These are phyloP conservation scores for Brassica cretica DNA, from an alignment of 345 rosid species.

Conservation along the genomic window DNA sequence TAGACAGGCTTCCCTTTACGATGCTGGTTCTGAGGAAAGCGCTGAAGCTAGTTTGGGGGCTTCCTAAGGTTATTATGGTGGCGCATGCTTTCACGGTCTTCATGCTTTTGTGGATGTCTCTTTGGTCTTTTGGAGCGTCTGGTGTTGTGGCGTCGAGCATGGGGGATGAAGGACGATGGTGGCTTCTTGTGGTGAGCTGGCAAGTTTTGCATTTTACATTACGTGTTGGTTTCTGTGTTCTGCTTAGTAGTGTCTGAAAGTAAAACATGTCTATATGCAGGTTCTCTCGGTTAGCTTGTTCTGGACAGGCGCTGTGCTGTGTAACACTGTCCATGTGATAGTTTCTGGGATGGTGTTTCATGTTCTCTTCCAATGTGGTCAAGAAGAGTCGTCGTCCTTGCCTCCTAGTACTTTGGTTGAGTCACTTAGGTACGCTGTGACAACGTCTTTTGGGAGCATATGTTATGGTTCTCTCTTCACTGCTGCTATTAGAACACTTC, in stretches of 20 bases:
- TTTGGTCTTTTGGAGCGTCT: conserved; percentile 91
- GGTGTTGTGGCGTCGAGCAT: conserved; percentile 88
- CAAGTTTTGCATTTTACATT: conserved; percentile 66
- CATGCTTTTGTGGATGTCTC: conserved; percentile 84
- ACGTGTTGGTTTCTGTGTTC: neutral
- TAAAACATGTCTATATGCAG: conserved; percentile 46
- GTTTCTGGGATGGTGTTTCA: conserved; percentile 94
- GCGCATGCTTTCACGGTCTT: conserved; percentile 74
- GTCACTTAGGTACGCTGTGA: conserved; percentile 72
- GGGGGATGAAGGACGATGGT: conserved; percentile 70
- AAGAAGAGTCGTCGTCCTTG: conserved; percentile 62
- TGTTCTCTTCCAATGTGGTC: conserved; percentile 82
- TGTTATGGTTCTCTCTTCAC: conserved; percentile 98
- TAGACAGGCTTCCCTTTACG: conserved; percentile 97
- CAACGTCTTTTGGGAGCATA: conserved; percentile 94
- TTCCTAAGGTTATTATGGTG: conserved; percentile 81
- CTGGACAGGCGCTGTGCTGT: conserved; percentile 96
- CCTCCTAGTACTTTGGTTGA: conserved; percentile 74
- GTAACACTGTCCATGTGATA: conserved; percentile 93
- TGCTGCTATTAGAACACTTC: conserved; percentile 88
- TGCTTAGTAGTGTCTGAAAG: neutral
- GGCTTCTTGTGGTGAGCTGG: conserved; percentile 99
- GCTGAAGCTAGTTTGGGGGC: conserved; percentile 83
- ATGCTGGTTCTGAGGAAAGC: conserved; percentile 86
- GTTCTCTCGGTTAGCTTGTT: conserved; percentile 88